Base-by-base conservation (phyloP, 2,329 filamentous ascomycete species). In the Paradendryphiella salina region DNA sequence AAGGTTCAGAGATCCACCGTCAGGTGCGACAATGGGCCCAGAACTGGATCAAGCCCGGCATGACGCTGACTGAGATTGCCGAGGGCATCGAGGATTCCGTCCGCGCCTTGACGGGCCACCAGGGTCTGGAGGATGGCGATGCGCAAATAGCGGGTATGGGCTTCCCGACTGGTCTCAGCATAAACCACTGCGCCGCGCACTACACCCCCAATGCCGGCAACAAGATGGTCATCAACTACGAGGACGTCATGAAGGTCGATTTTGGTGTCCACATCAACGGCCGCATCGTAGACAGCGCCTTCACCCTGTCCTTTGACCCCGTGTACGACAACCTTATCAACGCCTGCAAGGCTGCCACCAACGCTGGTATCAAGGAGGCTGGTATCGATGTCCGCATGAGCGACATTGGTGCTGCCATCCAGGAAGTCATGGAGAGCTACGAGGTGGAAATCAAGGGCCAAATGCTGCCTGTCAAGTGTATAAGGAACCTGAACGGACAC, bases 361-460 rank as follows among this genome's bases (percentile, higher is more conserved):
- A 88, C 59, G 85, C 85, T 15, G 93, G 93, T 67, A 82, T 96
- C 67, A 86, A 78, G 79, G 89, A 95, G 78, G 91, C 92, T 5
- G 92, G 92, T 65, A 96, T 96, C 66, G 92, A 96, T 70, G 91
- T 90, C 38, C 86, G 92, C 48, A 86, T 96, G 64, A 86, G 88
- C 57, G 90, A 96, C 66, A 89, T 96, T 57, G 89, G 91, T 53
- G 88, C 83, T 8, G 81, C 84, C 14, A 93, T 96, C 64, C 91
- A 96, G 75, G 90, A 96, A 75, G 84, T 87, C 21, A 96, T 96
- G 90, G 91, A 96, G 76, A 92, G 88, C 73, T 94, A 93, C 75
- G 90, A 96, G 76, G 83, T 93, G 42, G 89, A 94, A 73, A 83
- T 95, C 59, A 85, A 87, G 71, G 90, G 90, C 56, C 84, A 82